Percentiles rank a stretch among this genome's conserved stretches.
phyloP scores from a whole-genome alignment of 306 rosid genomes.

The Prunus mume region DNA sequence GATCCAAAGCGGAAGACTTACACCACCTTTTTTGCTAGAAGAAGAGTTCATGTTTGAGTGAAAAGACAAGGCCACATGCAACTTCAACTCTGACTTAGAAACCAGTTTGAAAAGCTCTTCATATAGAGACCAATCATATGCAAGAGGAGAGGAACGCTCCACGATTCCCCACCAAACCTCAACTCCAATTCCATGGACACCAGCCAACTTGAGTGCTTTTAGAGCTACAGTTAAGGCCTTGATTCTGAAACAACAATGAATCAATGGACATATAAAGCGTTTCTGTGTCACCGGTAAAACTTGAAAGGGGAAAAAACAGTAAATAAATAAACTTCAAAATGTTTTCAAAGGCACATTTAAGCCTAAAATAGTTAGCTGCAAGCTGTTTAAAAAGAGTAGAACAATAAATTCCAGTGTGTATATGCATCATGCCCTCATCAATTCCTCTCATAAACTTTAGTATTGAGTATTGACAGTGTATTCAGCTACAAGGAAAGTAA shows the following conservation, averaged over 20 bases:
- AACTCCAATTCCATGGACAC: conserved; percentile 45
- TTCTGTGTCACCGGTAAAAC: neutral
- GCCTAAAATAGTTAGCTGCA: neutral
- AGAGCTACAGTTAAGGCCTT: conserved; percentile 36
- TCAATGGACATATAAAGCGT: conserved; percentile 7
- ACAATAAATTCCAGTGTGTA: neutral
- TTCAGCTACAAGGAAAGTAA: neutral
- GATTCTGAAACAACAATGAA: conserved; percentile 26
- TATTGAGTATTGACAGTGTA: too few relatives aligned
- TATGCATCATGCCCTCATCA: neutral
- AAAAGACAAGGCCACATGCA: conserved; percentile 45
- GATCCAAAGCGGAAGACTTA: conserved; percentile 42
- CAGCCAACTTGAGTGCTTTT: conserved; percentile 40
- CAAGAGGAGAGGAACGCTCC: conserved; percentile 36
- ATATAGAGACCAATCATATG: conserved; percentile 37
- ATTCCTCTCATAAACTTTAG: neutral
- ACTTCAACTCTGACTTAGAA: conserved; percentile 32
- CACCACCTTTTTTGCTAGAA: conserved; percentile 27
- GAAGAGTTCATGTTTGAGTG: conserved; percentile 28
- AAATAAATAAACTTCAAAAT: neutral
- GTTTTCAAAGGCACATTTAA: neutral
- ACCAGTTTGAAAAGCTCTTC: conserved; percentile 33
- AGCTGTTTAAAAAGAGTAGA: neutral
- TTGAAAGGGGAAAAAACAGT: neutral
- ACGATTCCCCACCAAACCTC: conserved; percentile 48